phyloP scores from a whole-genome alignment of 1,284 basidiomycete genomes.

The Rhodotorula sp. region DNA sequence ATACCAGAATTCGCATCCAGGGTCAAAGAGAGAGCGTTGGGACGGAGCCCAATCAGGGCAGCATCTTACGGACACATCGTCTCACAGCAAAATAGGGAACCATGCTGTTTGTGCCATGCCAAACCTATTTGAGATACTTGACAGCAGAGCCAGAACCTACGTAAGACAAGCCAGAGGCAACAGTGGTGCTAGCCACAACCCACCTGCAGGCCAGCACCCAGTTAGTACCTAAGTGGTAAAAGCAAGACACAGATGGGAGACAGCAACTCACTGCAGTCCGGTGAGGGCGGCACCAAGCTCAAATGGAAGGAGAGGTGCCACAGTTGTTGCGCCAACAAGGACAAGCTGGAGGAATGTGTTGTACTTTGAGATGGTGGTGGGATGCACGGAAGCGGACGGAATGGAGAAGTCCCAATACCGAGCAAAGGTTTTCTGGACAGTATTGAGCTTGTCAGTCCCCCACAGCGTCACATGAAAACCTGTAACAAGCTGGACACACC shows the following conservation, averaged over 20 bases:
- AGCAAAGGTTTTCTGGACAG: slow-evolving; percentile 68
- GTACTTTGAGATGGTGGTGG: slow-evolving; percentile 58
- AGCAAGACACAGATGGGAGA: background rate
- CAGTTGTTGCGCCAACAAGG: slow-evolving; percentile 83
- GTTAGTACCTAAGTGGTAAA: background rate
- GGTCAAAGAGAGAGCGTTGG: too few species aligned
- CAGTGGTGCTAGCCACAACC: slow-evolving; percentile 81
- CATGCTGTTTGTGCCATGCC: too few species aligned
- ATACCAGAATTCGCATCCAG: too few species aligned
- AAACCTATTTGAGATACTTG: slow-evolving; percentile 49
- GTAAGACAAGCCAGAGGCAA: slow-evolving; percentile 90
- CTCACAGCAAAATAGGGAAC: background rate
- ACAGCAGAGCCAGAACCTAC: slow-evolving; percentile 66
- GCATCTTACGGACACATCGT: too few species aligned
- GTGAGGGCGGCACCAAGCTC: slow-evolving; percentile 62
- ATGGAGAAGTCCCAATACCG: slow-evolving; percentile 95
- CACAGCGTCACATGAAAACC: background rate
- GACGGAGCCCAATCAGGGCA: too few species aligned
- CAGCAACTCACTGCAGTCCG: slow-evolving; percentile 63
- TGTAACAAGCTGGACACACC: slow-evolving; percentile 56
- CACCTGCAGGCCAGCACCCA: slow-evolving; percentile 57
- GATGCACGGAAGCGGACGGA: slow-evolving; percentile 81
- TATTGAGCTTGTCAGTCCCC: slow-evolving; percentile 52
- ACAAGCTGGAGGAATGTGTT: slow-evolving; percentile 91
- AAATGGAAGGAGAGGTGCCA: slow-evolving; percentile 74